A percentile compares a stretch with the other conserved stretches of the same genome.
These are phyloP conservation scores for Hanseniaspora occidentalis DNA, from an alignment of 805 yeast genomes.

Conservation along the genomic window DNA sequence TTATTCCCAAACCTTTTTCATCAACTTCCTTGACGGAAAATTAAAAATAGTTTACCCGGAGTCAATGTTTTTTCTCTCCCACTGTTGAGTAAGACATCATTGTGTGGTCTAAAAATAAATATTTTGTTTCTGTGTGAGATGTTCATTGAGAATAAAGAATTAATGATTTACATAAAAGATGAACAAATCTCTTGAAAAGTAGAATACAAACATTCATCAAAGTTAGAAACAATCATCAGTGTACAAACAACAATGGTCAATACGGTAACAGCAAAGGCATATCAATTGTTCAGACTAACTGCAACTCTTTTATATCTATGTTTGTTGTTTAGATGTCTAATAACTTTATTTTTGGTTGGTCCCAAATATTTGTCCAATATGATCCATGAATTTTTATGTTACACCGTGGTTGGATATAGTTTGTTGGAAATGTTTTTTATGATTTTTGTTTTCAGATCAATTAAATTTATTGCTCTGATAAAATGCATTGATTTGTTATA, in stretches of 20 bases:
- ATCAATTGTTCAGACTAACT: conserved; percentile 19
- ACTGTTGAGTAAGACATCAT: no score
- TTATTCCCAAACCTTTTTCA: no score
- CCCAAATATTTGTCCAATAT: conserved; percentile 56
- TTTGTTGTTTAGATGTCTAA: conserved; percentile 31
- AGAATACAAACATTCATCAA: not conserved
- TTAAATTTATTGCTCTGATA: conserved; percentile 11
- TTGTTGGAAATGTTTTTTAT: conserved; percentile 16
- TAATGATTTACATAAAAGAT: no score
- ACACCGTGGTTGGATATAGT: conserved; percentile 14
- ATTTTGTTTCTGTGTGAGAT: no score
- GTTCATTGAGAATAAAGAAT: no score
- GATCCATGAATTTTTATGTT: conserved; percentile 47
- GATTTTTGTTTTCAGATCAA: conserved; percentile 14
- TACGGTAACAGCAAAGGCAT: conserved; percentile 11
- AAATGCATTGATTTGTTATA: conserved; percentile 20
- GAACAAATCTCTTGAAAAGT: not conserved
- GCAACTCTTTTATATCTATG: conserved; percentile 16
- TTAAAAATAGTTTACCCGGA: no score
- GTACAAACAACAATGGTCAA: not conserved
- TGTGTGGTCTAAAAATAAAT: no score
- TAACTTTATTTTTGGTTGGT: conserved; percentile 54
- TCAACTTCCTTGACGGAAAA: no score
- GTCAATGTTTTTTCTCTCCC: no score
- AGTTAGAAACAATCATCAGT: not conserved